These are phyloP conservation scores for Alisma plantagoaquatica DNA, from an alignment of 106 monocot species.

Conservation along the genomic window DNA sequence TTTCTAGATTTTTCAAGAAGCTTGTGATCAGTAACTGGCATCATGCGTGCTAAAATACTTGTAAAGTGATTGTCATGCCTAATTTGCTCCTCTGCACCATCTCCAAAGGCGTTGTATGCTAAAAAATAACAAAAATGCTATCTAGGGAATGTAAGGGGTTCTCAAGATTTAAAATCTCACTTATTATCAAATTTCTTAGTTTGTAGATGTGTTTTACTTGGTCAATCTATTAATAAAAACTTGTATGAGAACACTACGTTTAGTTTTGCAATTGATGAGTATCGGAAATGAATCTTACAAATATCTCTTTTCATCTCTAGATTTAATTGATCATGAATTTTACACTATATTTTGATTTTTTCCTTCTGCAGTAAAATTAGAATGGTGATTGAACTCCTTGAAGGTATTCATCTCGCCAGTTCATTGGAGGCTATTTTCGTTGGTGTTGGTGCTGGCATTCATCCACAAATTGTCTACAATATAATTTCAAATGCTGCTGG, in stretches of 20 bases:
- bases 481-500: slow-evolving; percentile 98
- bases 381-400: slow-evolving; percentile 70
- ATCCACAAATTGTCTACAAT: slow-evolving; percentile 82
- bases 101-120: too few species aligned
- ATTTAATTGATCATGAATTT: neutral
- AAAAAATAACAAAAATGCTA: too few species aligned
- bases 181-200: neutral
- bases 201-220: neutral
- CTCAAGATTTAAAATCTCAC: neutral
- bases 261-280: neutral
- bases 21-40: too few species aligned
- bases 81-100: too few species aligned
- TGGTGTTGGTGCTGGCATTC: slow-evolving; percentile 73
- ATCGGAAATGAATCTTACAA: neutral
- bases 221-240: neutral
- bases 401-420: slow-evolving; percentile 80
- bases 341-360: neutral
- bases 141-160: too few species aligned
- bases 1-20: too few species aligned
- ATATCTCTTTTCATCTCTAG: neutral
- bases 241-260: neutral
- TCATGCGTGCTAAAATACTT: too few species aligned
- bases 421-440: slow-evolving; percentile 87
- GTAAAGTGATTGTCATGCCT: too few species aligned
- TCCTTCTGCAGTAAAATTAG: slow-evolving; percentile 65